These are phyloP conservation scores for Buddleja alternifolia DNA, from an alignment of 257 asterid genomes.

Conservation along the genomic window DNA sequence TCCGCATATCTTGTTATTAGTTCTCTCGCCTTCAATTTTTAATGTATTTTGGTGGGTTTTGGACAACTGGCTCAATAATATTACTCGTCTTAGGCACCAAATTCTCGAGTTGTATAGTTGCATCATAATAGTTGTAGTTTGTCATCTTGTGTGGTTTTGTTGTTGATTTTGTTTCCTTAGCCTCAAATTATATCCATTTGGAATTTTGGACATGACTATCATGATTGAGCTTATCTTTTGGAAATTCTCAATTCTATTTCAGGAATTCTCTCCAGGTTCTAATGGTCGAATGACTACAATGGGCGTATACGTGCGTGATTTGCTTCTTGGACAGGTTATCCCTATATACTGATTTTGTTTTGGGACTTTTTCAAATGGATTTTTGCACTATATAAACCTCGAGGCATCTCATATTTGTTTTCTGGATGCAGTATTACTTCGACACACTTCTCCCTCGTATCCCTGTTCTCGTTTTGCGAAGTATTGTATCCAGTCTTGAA, in stretches of 20 bases:
- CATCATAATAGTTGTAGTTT: conserved; percentile 16
- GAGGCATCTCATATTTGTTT: conserved; percentile 23
- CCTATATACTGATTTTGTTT: neutral
- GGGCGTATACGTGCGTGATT: conserved; percentile 92
- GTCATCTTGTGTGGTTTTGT: conserved; percentile 17
- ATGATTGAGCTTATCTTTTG: conserved; percentile 24
- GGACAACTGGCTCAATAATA: conserved; percentile 13
- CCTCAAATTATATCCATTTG: conserved; percentile 19
- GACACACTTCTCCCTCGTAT: conserved; percentile 96
- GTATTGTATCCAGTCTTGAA: conserved; percentile 69
- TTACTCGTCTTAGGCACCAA: conserved; percentile 15
- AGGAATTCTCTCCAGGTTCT: conserved; percentile 97
- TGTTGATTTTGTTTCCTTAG: conserved; percentile 19
- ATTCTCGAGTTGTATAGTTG: conserved; percentile 5
- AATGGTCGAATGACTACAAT: conserved; percentile 87
- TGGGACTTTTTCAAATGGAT: neutral
- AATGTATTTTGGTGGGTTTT: conserved; percentile 18
- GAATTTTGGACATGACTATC: neutral
- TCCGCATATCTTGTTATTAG: conserved; percentile 14
- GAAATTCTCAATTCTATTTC: conserved; percentile 26
- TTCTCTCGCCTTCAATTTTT: conserved; percentile 4
- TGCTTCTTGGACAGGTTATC: conserved; percentile 95
- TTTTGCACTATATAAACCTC: neutral
- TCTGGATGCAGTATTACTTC: conserved; percentile 83
- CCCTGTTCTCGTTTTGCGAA: conserved; percentile 86